Conservation (phyloP, 2,329 filamentous ascomycete species). For the Exophiala bonariae region DNA sequence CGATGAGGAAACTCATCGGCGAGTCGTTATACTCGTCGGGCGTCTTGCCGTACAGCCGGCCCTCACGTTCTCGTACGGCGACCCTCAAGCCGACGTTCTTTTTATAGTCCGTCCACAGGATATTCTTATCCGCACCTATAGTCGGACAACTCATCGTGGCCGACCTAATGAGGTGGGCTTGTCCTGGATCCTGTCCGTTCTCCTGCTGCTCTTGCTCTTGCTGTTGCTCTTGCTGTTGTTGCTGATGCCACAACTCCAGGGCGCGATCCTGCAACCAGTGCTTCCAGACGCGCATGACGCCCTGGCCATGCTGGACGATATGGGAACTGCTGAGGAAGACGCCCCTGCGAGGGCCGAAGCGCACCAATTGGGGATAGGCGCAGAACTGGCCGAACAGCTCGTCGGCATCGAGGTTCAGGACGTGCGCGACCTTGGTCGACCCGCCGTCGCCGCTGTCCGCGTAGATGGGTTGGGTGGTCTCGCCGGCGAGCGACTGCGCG, state of each 20-base stretch:
- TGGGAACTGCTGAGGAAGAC: conserved; percentile 66
- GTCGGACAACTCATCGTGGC: conserved; percentile 21
- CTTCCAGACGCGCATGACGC: conserved; percentile 70
- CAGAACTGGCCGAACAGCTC: conserved; percentile 76
- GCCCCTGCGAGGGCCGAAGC: conserved; percentile 60
- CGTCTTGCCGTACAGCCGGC: conserved; percentile 22
- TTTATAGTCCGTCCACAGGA: conserved; percentile 68
- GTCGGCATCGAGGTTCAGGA: conserved; percentile 65
- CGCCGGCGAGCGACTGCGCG: conserved; percentile 47
- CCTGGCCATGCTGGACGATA: conserved; percentile 56
- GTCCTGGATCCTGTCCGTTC: conserved; percentile 17
- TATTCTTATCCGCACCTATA: conserved; percentile 36
- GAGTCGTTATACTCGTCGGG: conserved; percentile 53
- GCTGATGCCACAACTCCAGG: conserved; percentile 25
- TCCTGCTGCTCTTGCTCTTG: too few relatives aligned
- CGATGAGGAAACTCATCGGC: conserved; percentile 68
- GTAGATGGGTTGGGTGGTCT: conserved; percentile 30
- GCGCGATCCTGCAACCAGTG: conserved; percentile 63
- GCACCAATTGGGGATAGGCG: conserved; percentile 67
- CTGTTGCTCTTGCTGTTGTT: conserved; percentile 12
- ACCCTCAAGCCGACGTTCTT: conserved; percentile 70
- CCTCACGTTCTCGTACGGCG: conserved; percentile 57
- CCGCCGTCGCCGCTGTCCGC: conserved; percentile 28
- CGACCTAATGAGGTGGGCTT: conserved; percentile 12
- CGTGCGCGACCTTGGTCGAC: conserved; percentile 53